phyloP scores from a whole-genome alignment of 495 filamentous ascomycete genomes.

The Penicillium alfredii region DNA sequence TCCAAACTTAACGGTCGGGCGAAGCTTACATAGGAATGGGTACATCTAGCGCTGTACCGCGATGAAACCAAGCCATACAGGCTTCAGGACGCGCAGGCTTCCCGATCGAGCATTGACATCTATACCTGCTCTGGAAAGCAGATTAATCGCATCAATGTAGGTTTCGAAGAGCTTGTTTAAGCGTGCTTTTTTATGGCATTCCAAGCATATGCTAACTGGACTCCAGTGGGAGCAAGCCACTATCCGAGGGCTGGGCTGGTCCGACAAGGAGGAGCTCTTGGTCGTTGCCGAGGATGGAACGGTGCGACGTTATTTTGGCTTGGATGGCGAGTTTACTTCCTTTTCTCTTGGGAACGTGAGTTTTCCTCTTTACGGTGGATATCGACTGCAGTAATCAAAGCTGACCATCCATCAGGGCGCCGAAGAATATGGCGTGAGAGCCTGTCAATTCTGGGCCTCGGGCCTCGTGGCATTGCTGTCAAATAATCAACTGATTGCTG shows the following conservation, averaged over 20 bases:
- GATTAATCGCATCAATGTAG: slow-evolving; percentile 63
- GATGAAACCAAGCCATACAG: slow-evolving; percentile 80
- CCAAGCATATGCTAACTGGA: slow-evolving; percentile 5
- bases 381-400: too few species aligned
- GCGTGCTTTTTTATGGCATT: too few species aligned
- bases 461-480: slow-evolving; percentile 90
- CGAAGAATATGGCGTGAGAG: slow-evolving; percentile 78
- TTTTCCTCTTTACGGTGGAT: background rate
- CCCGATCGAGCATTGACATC: slow-evolving; percentile 84
- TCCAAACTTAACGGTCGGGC: background rate
- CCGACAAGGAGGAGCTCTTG: slow-evolving; percentile 89
- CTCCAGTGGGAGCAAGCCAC: slow-evolving; percentile 83
- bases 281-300: slow-evolving; percentile 85
- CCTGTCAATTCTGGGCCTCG: slow-evolving; percentile 83
- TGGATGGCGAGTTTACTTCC: slow-evolving; percentile 90
- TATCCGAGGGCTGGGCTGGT: slow-evolving; percentile 91
- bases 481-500: slow-evolving; percentile 82
- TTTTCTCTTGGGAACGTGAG: slow-evolving; percentile 86
- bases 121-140: slow-evolving; percentile 89
- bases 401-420: slow-evolving; percentile 51
- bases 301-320: slow-evolving; percentile 84
- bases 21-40: too few species aligned
- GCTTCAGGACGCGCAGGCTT: slow-evolving; percentile 61
- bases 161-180: too few species aligned
- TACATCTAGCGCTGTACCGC: slow-evolving; percentile 84